Percentiles rank a stretch among this genome's conserved stretches.
Conservation (phyloP, 257 asterid genomes). For the Solanum pinnatisectum region DNA sequence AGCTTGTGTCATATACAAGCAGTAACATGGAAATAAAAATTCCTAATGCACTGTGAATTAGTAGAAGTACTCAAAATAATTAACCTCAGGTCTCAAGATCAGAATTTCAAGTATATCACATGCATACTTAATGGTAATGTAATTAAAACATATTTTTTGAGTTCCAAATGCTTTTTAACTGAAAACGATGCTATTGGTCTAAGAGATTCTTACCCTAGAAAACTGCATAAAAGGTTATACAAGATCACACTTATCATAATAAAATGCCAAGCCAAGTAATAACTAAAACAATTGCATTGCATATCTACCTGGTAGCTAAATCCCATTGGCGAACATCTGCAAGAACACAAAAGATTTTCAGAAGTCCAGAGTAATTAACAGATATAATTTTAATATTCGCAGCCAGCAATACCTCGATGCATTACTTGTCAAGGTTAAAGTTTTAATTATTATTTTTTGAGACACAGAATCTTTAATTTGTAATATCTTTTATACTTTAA, state of each 20-base stretch:
- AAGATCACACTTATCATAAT: neutral
- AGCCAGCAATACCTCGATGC: neutral
- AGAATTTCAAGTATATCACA: neutral
- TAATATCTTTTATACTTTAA: neutral
- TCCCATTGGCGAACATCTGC: constrained; percentile 99
- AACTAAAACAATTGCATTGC: neutral
- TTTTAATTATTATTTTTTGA: neutral
- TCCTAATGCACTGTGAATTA: neutral
- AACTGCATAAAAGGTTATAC: neutral
- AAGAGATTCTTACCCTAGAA: neutral
- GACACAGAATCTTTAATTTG: neutral
- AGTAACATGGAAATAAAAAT: neutral
- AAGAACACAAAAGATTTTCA: neutral
- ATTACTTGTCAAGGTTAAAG: neutral
- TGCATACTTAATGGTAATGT: neutral
- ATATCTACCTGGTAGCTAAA: constrained; percentile 64
- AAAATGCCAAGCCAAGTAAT: neutral
- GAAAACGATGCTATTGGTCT: neutral
- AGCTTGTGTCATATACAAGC: neutral
- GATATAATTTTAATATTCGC: neutral
- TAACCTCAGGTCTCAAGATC: neutral
- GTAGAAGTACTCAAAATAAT: neutral
- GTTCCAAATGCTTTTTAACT: neutral
- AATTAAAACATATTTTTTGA: neutral
- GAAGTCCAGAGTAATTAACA: neutral